phyloP scores from a whole-genome alignment of 768 basidiomycete species.

The Kwoniella europaea region DNA sequence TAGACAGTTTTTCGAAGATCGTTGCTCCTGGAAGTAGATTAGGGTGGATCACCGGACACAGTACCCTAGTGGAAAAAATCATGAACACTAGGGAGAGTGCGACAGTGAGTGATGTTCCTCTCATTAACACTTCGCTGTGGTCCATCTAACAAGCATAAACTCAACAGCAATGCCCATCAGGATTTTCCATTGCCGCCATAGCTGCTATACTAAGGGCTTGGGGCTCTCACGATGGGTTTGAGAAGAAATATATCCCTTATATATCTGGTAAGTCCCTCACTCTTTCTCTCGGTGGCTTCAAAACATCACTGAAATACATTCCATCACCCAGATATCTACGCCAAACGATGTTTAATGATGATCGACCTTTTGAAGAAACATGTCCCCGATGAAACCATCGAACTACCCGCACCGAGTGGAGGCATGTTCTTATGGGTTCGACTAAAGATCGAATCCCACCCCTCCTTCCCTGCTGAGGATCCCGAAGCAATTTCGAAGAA shows the following conservation, averaged over 20 bases:
- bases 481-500: constrained; percentile 26
- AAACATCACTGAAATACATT: background rate
- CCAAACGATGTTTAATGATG: constrained; percentile 36
- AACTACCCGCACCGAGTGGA: constrained; percentile 22
- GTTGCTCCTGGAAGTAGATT: constrained; percentile 46
- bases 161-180: constrained; percentile 38
- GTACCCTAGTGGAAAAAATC: constrained; percentile 34
- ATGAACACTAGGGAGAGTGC: constrained; percentile 42
- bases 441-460: constrained; percentile 27
- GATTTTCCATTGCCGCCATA: constrained; percentile 44
- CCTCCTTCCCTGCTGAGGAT: constrained; percentile 9
- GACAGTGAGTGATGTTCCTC: constrained; percentile 29
- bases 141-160: too few relatives aligned
- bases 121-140: background rate
- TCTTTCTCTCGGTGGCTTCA: background rate
- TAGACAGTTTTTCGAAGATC: constrained; percentile 52
- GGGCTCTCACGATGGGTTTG: constrained; percentile 48
- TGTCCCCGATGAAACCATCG: constrained; percentile 12
- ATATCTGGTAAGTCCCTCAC: constrained; percentile 37
- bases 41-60: constrained; percentile 46
- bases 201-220: constrained; percentile 41
- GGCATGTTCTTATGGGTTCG: constrained; percentile 38
- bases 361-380: constrained; percentile 21
- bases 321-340: constrained; percentile 33
- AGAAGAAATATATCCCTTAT: constrained; percentile 47